Evolutionary conservation across 768 basidiomycete genomes (phyloP).

Genomic region (Ramaria sp.): DNA sequence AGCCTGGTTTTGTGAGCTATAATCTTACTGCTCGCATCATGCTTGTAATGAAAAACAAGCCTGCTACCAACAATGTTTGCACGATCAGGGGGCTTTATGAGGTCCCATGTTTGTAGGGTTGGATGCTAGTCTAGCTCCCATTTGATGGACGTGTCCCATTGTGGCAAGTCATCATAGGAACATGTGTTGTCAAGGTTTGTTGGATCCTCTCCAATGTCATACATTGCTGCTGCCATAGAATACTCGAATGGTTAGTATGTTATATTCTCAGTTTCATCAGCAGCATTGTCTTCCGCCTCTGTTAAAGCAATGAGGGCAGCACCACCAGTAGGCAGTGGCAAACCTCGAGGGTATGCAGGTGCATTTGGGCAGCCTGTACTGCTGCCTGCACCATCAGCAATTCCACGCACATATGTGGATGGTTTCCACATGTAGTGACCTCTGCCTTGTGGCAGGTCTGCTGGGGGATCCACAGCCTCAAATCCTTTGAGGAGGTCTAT

Average conservation of each 20-base stretch:
- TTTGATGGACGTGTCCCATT: constrained; percentile 14
- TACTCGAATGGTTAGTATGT: background rate
- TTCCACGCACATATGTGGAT: background rate
- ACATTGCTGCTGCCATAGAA: background rate
- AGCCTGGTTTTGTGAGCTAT: constrained; percentile 31
- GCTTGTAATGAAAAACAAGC: too few species aligned
- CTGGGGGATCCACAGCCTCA: background rate
- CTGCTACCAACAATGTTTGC: constrained; percentile 21
- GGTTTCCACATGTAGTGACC: background rate
- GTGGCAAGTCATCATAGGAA: constrained; percentile 6
- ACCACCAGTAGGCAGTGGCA: background rate
- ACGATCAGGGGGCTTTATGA: constrained; percentile 18
- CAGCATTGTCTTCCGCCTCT: background rate
- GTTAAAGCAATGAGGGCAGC: background rate
- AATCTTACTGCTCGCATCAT: constrained; percentile 32
- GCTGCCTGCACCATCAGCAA: background rate
- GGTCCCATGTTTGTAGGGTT: constrained; percentile 22
- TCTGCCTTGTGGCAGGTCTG: background rate
- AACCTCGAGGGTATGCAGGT: background rate
- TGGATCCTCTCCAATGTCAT: background rate
- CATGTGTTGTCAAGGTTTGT: constrained; percentile 4
- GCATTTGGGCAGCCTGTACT: background rate
- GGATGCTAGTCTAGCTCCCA: constrained; percentile 16
- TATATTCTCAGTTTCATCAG: background rate
- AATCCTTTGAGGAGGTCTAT: background rate